phyloP scores from a whole-genome alignment of 2,329 filamentous ascomycete genomes.

The Colletotrichum lupini region DNA sequence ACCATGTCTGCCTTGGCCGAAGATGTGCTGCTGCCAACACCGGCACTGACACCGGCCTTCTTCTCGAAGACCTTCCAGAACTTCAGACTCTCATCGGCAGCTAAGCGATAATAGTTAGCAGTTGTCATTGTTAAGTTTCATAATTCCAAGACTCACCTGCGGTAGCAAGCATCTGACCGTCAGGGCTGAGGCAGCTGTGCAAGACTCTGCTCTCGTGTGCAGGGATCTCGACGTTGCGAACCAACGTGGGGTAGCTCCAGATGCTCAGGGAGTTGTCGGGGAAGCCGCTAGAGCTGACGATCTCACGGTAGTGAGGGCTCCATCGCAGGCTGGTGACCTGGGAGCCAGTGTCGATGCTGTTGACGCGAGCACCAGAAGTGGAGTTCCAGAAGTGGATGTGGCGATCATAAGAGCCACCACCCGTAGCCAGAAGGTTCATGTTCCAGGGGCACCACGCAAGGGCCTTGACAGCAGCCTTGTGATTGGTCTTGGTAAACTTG shows the following conservation, averaged over 20 bases:
- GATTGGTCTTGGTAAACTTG: slow-evolving; percentile 99
- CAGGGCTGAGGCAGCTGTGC: slow-evolving; percentile 95
- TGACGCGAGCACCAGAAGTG: slow-evolving; percentile 94
- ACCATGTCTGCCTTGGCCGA: slow-evolving; percentile 85
- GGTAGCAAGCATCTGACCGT: slow-evolving; percentile 97
- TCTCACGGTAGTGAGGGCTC: slow-evolving; percentile 97
- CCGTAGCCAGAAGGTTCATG: slow-evolving; percentile 94
- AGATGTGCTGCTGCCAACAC: slow-evolving; percentile 72
- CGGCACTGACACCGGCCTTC: slow-evolving; percentile 84
- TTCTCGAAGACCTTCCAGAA: slow-evolving; percentile 99
- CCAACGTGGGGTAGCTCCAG: slow-evolving; percentile 97
- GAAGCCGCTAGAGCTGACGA: slow-evolving; percentile 96
- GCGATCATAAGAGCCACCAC: slow-evolving; percentile 94
- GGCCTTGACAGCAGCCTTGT: slow-evolving; percentile 98
- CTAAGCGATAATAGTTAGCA: slow-evolving; percentile 53
- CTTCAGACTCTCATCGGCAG: slow-evolving; percentile 96
- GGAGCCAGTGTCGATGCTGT: slow-evolving; percentile 98
- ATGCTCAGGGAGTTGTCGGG: slow-evolving; percentile 99
- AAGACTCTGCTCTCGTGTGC: slow-evolving; percentile 97
- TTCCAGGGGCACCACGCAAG: slow-evolving; percentile 99
- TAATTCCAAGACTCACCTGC: slow-evolving; percentile 67
- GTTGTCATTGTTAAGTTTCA: slow-evolving; percentile 10
- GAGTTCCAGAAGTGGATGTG: slow-evolving; percentile 99
- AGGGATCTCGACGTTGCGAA: slow-evolving; percentile 97
- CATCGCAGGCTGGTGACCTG: slow-evolving; percentile 97